phyloP scores from a whole-genome alignment of 2,329 filamentous ascomycete genomes.

The Gremmenia infestans region DNA sequence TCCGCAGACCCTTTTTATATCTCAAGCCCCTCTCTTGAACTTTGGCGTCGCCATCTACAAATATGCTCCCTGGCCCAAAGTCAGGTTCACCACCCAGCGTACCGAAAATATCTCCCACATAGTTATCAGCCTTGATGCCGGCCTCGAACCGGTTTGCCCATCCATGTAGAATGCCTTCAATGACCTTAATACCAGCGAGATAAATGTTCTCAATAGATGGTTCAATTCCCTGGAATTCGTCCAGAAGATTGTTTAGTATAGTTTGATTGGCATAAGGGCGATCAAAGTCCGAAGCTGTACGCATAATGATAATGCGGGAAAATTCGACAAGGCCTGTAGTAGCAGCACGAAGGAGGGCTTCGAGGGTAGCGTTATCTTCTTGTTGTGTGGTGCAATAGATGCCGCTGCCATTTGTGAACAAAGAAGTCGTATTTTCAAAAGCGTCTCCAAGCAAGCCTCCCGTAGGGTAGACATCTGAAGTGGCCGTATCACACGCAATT shows the following conservation, averaged over 20 bases:
- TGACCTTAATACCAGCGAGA: conserved; percentile 56
- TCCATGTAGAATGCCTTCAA: conserved; percentile 50
- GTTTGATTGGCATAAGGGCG: conserved; percentile 53
- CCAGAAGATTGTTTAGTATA: conserved; percentile 53
- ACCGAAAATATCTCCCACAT: conserved; percentile 68
- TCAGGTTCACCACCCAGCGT: conserved; percentile 60
- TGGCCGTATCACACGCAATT: conserved; percentile 60
- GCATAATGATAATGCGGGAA: conserved; percentile 58
- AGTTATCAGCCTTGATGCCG: conserved; percentile 57
- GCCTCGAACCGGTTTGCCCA: conserved; percentile 56
- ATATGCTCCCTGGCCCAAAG: conserved; percentile 46
- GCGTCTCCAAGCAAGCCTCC: conserved; percentile 53
- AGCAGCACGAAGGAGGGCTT: conserved; percentile 56
- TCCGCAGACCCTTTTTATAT: too few species aligned
- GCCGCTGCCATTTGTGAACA: conserved; percentile 63
- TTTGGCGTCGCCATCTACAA: too few species aligned
- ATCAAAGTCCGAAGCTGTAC: conserved; percentile 65
- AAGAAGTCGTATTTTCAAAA: conserved; percentile 56
- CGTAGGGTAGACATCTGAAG: conserved; percentile 67
- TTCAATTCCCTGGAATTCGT: conserved; percentile 54
- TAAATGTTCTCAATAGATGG: conserved; percentile 61
- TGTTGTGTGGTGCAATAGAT: conserved; percentile 65
- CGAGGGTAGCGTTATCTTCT: conserved; percentile 65
- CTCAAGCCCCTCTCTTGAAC: too few species aligned
- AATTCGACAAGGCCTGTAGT: conserved; percentile 57